A percentile compares a stretch with the other conserved stretches of the same genome.
Evolutionary conservation across 768 basidiomycete species (phyloP).

Genomic region (Hysterangium stoloniferum): DNA sequence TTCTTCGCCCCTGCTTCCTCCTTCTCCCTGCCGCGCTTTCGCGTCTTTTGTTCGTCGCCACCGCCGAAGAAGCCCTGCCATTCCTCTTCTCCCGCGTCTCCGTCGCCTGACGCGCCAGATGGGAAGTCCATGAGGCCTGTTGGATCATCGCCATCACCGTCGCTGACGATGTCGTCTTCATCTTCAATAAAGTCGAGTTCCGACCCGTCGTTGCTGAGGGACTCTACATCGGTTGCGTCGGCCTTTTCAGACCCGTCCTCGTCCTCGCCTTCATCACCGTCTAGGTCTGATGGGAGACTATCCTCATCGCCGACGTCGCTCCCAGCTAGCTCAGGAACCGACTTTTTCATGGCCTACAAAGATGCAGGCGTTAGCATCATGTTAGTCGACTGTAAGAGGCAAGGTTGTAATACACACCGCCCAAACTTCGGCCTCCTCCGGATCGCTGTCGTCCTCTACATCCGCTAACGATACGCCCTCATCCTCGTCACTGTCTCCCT

Average conservation of each 20-base stretch:
- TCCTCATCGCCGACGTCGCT: conserved; percentile 27
- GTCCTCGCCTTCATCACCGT: conserved; percentile 18
- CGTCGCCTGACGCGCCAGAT: conserved; percentile 45
- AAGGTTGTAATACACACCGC: conserved; percentile 46
- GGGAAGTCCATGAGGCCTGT: conserved; percentile 54
- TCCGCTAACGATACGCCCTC: conserved; percentile 17
- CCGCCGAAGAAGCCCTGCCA: conserved; percentile 22
- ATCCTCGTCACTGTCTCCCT: conserved; percentile 23
- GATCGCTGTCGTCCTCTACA: conserved; percentile 38
- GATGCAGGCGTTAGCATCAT: conserved; percentile 1
- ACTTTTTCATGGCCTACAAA: conserved; percentile 78
- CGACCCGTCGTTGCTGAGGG: conserved; percentile 35
- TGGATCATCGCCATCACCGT: conserved; percentile 47
- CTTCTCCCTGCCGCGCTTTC: conserved; percentile 18
- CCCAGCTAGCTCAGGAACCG: conserved; percentile 56
- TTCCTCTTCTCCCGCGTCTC: conserved; percentile 39
- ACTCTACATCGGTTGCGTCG: conserved; percentile 23
- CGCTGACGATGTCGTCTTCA: conserved; percentile 63
- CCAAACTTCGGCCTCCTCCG: conserved; percentile 76
- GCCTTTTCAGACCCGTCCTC: conserved; percentile 27
- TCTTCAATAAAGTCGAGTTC: conserved; percentile 50
- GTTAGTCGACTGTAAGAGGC: too few relatives aligned
- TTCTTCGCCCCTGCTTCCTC: conserved; percentile 44
- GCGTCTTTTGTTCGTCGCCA: conserved; percentile 12
- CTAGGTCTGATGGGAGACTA: conserved; percentile 21